A percentile compares a stretch with the other conserved stretches of the same genome.
These are phyloP conservation scores for Aspergillus japonicus DNA, from an alignment of 2,329 filamentous ascomycete species.

Conservation along the genomic window DNA sequence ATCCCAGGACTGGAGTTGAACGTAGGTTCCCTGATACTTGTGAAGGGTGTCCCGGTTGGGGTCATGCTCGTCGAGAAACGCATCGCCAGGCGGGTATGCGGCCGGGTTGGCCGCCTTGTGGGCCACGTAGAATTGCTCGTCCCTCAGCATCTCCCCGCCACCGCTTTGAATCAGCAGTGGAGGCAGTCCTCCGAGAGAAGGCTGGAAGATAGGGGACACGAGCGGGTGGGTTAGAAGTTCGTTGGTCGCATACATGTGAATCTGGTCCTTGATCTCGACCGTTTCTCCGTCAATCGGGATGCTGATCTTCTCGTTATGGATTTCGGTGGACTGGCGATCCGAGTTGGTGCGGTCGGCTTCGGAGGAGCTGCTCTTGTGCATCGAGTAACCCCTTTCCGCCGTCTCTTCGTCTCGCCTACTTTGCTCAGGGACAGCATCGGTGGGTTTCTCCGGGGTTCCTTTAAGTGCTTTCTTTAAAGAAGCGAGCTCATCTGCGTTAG, in stretches of 20 bases:
- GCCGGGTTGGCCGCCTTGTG: constrained; percentile 88
- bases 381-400: constrained; percentile 31
- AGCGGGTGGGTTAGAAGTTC: constrained; percentile 80
- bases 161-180: constrained; percentile 84
- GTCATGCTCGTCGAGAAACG: constrained; percentile 62
- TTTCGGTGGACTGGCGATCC: constrained; percentile 13
- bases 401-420: constrained; percentile 29
- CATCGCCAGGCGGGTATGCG: constrained; percentile 69
- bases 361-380: constrained; percentile 22
- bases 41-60: constrained; percentile 54
- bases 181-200: constrained; percentile 83
- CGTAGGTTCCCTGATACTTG: constrained; percentile 78
- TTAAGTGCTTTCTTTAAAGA: constrained; percentile 49
- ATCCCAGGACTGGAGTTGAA: constrained; percentile 95
- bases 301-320: constrained; percentile 13
- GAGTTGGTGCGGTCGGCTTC: constrained; percentile 20
- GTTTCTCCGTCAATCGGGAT: constrained; percentile 68
- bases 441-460: constrained; percentile 38
- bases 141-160: constrained; percentile 82
- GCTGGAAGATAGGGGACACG: constrained; percentile 84
- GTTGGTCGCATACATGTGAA: constrained; percentile 85
- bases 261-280: constrained; percentile 81
- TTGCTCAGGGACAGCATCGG: constrained; percentile 19
- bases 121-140: constrained; percentile 92
- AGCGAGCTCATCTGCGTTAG: constrained; percentile 71